Evolutionary conservation across 78 protist species (phyloP), one percentile per base, ranked within the genome.

Genomic region (Dictyostelium brefeldianum): DNA sequence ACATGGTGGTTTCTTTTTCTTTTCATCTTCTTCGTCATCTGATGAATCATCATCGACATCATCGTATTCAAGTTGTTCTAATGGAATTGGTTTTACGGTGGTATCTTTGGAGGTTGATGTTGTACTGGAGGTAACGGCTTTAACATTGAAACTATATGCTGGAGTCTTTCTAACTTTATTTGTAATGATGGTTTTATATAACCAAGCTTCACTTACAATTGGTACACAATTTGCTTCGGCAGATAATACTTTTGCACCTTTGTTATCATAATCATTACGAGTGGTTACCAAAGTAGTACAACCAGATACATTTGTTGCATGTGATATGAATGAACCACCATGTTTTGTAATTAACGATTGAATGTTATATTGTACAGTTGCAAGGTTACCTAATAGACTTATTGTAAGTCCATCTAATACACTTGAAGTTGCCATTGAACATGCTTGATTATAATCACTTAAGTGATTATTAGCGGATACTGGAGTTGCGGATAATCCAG

Each of bases 131-230:
- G 43, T 2, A 36, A 36, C 43, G 1, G 43, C 43, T 36, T 36
- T 77, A 4, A 7, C 59, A 73, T 73, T n/a, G n/a, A 73, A 73
- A 73, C 79, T 22, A 48, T 74, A 74, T 2, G 64, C 73, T 12
- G 46, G 5, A 3, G 18, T 7, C 15, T 71, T 57, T 41, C 20
- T 79, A 2, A 36, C 6, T 25, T 84, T 71, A 51, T 78, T 78
- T 3, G 6, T 1, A n/a, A 51, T 64, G 46, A 87, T 77, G 0
- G 93, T 75, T 12, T 87, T 54, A 22, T 87, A 87, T 8, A 87
- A 4, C 93, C 93, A 87, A 14, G 46, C 31, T 64, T 87, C 85
- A 20, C 7, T 47, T 31, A 87, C 93, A 2, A 87, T 74, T 27
- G 83, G 93, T 1, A 77, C 69, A n/a, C 67, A 65, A 20, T n/a